Evolutionary conservation across 805 yeast species (phyloP), one percentile per base, ranked within the genome.

Genomic region (Yarrowia bubula): DNA sequence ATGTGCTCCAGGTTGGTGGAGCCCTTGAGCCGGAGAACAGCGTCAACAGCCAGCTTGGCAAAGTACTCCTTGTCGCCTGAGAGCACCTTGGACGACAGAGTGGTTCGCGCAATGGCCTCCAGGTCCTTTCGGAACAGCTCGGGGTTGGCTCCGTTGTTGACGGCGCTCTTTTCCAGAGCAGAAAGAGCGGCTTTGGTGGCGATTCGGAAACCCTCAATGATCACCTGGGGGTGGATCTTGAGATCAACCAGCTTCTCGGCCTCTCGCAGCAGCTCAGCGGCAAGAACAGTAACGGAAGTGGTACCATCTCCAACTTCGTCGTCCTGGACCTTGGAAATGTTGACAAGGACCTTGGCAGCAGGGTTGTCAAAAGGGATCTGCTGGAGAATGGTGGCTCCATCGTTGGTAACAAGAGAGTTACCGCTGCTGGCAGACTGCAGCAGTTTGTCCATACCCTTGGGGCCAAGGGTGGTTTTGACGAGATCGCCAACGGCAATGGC

Each of bases 251-350:
- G 84, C 75, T 87, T 86, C 77, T 95, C 98, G 38, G 98, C 98
- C 79, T 93, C 98, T 75, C 96, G 85, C 77, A 95, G 83, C 67
- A 95, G 81, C 78, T 95, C 99, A 65, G 98, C 97, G 1, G 98
- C 97, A 66, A 95, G 77, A 37, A 93, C 87, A 0, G 98, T 90
- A 18, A 93, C 99, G 33, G 97, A 88, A 1, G 99, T 93, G 48
- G 99, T 93, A 70, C 99, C 99, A 78, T 93, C 99, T 67, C 99
- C 99, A 69, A 95, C 97, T 76, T 93, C 98, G 67, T 96, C 96
- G 75, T 93, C 99, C 79, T 93, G 99, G 2, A 96, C 92, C 75
- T 96, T 88, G 15, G 97, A 89, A 66, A 93, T 89, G 75, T 93
- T 96, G 64, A 93, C 99, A 70, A 93, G 80, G 67, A 93, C 92